phyloP scores from a whole-genome alignment of 768 basidiomycete genomes.

The Kwoniella dendrophila region DNA sequence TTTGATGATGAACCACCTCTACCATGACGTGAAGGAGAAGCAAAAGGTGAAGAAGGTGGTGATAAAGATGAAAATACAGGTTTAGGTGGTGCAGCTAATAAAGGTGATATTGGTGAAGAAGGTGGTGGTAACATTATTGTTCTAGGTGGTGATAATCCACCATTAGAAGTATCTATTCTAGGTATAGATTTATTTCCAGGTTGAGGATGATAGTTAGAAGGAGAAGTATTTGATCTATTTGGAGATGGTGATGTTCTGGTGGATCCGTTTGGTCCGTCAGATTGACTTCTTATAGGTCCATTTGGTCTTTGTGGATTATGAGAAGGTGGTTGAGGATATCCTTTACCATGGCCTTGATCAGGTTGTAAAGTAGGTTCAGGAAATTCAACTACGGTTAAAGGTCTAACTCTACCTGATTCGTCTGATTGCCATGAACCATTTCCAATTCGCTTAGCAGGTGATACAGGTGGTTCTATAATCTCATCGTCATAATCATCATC shows the following conservation, averaged over 20 bases:
- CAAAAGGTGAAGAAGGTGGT: constrained; percentile 31
- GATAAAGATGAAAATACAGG: constrained; percentile 23
- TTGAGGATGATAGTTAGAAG: background rate
- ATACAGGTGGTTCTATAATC: constrained; percentile 8
- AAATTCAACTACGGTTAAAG: constrained; percentile 27
- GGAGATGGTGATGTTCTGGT: too few relatives aligned
- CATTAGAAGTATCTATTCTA: constrained; percentile 12
- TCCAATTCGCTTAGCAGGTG: constrained; percentile 4
- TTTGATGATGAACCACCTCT: background rate
- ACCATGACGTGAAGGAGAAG: background rate
- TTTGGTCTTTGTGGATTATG: constrained; percentile 7
- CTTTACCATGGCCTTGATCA: constrained; percentile 16
- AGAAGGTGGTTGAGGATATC: constrained; percentile 11
- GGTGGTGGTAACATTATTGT: constrained; percentile 31
- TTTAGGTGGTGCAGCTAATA: constrained; percentile 37
- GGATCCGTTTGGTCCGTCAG: background rate
- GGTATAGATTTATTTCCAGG: constrained; percentile 6
- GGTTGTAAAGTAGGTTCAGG: constrained; percentile 21
- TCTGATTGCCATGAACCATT: constrained; percentile 3
- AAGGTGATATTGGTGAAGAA: constrained; percentile 38
- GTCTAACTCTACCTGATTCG: constrained; percentile 18
- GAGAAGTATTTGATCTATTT: constrained; percentile 12
- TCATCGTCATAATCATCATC: background rate
- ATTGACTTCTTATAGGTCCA: background rate
- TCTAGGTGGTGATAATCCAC: constrained; percentile 13